Conservation (phyloP, 805 yeast genomes). For the Ogataea populi-albae region DNA sequence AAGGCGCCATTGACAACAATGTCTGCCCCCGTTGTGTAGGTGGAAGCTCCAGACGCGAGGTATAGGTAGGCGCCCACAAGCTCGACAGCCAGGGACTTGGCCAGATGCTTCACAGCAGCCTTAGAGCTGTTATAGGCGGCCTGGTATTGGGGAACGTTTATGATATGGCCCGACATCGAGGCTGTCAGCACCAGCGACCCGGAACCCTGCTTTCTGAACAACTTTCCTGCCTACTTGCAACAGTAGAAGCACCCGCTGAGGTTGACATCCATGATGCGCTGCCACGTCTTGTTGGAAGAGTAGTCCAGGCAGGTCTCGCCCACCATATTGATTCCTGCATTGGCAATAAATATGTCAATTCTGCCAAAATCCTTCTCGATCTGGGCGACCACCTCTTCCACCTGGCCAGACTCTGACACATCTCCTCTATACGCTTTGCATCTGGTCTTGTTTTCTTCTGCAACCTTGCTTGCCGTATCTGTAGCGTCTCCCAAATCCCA, state of each 20-base stretch:
- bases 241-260: slow-evolving; percentile 49
- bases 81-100: slow-evolving; percentile 46
- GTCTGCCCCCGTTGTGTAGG: too few relatives aligned
- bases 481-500: slow-evolving; percentile 39
- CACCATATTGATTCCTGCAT: slow-evolving; percentile 37
- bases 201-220: slow-evolving; percentile 43
- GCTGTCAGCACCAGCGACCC: slow-evolving; percentile 54
- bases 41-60: too few relatives aligned
- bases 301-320: slow-evolving; percentile 24
- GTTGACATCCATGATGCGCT: slow-evolving; percentile 48
- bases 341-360: slow-evolving; percentile 41
- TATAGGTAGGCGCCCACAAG: too few relatives aligned
- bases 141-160: slow-evolving; percentile 50
- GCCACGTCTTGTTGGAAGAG: slow-evolving; percentile 35
- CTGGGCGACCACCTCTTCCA: slow-evolving; percentile 28
- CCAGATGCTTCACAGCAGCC: slow-evolving; percentile 47
- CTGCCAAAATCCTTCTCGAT: slow-evolving; percentile 39
- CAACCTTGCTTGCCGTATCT: slow-evolving; percentile 32
- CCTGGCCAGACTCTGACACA: slow-evolving; percentile 33
- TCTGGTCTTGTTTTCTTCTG: slow-evolving; percentile 38
- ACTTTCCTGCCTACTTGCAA: slow-evolving; percentile 46
- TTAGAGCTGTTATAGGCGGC: slow-evolving; percentile 49
- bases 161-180: slow-evolving; percentile 55
- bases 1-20: too few relatives aligned
- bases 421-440: slow-evolving; percentile 27